Base-by-base conservation (phyloP, 306 rosid genomes). In the Trifolium fragiferum region DNA sequence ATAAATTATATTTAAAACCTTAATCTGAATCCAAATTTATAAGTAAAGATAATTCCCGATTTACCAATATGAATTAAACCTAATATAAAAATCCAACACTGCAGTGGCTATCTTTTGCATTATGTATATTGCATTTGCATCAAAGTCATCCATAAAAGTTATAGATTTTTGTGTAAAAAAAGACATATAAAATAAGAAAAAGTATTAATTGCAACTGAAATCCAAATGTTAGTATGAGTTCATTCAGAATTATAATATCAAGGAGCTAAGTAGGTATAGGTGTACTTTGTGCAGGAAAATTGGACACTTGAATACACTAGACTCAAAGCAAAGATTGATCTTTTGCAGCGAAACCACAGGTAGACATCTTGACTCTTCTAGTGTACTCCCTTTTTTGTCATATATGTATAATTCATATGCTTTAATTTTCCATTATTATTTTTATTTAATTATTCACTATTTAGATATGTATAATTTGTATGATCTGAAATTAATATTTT, bases 331-430 rank as follows among this genome's bases (percentile, higher is more conserved):
- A 88, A 84, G 83, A 74, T 89, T 33, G 96, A 93, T 50, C 88
- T 93, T 40, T 25, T 91, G 82, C 80, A 90, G 78, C 78, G 88
- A 85, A 89, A 91, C 84, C 83, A 83, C 46, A 83, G 95, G 98
- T 89, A 63, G 16, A 35, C 27, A 20, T 19, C 14, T 44, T 38
- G 3, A 1, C n/a, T n/a, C n/a, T n/a, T n/a, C n/a, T 43, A 43
- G 49, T 11, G 49, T 43, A 43, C n/a, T 12, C 49, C 5, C 27
- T 53, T 1, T 18, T 18, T 18, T 16, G 8, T 19, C 6, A 53
- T 53, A n/a, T n/a, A n/a, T n/a, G n/a, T n/a, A n/a, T n/a, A 57
- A 47, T 47, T 8, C 16, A 23, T 12, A 21, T 23, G 35, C 59
- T 54, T 72, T 47, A 67, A 18, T 59, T 66, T 46, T 18, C 57